Evolutionary conservation across 495 filamentous ascomycete genomes (phyloP), one percentile per base, ranked within the genome.

Genomic region (Daldinia loculata): DNA sequence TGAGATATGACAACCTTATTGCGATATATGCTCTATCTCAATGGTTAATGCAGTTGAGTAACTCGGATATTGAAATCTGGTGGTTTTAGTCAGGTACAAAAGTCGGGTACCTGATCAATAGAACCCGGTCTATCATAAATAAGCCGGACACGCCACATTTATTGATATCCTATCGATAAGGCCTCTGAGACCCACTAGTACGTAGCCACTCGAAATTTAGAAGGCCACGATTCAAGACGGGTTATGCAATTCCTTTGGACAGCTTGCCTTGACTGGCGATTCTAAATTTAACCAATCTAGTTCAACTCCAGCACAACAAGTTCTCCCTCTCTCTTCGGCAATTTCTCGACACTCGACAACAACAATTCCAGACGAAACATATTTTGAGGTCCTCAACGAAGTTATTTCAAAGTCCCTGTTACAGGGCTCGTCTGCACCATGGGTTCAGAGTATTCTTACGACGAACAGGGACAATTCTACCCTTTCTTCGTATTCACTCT

Each of bases 401-500:
- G 6, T 9, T 57, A 7, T 55, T 50, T 56, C 3, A 53, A 73
- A 77, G 69, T 71, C 75, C 75, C 75, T 77, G 63, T 61, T 51
- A 50, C 69, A 73, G 75, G 72, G 73, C 73, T 66, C 64, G 38
- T 77, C 72, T 67, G 70, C 88, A 88, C 77, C 75, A 97, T 96
- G 93, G 94, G 93, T 76, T 93, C 93, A 72, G 95, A 98, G 80
- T 99, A 99, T 85, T 95, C 90, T 73, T 99, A 99, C 82, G 95
- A 99, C 87, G 93, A 97, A 76, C 87, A 98, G 89, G 95, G 94
- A 50, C 91, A 97, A 89, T 97, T 97, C 85, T 99, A 97, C 86
- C 95, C 95, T 74, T 98, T 94, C 86, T 99, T 98, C 85, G 88
- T 99, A 81, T 88, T 98, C 76, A 97, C 93, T 53, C 88, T 98